A percentile compares a stretch with the other conserved stretches of the same genome.
phyloP scores from a whole-genome alignment of 495 filamentous ascomycete species.

The Sporormia fimetaria region DNA sequence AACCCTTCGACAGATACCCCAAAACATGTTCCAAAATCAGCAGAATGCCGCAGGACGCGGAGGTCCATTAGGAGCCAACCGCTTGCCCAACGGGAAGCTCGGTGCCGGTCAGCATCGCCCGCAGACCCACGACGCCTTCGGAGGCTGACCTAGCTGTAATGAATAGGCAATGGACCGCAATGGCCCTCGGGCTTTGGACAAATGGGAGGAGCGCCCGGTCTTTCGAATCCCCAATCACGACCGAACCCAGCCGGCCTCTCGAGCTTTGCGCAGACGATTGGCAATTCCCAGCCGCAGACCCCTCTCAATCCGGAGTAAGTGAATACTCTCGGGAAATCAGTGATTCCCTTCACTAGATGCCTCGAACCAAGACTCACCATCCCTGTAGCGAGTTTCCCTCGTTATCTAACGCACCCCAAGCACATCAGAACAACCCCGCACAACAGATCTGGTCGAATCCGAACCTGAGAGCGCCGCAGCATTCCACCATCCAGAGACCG shows the following conservation, averaged over 20 bases:
- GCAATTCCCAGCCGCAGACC: conserved; percentile 61
- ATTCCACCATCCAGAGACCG: conserved; percentile 55
- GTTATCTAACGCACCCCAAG: conserved; percentile 58
- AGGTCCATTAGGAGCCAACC: conserved; percentile 15
- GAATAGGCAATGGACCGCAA: conserved; percentile 18
- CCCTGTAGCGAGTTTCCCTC: conserved; percentile 67
- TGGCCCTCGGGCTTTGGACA: conserved; percentile 40
- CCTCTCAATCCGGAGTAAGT: conserved; percentile 77
- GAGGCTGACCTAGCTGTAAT: conserved; percentile 6
- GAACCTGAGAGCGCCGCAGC: conserved; percentile 45
- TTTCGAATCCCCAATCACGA: conserved; percentile 50
- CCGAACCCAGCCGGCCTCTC: conserved; percentile 45
- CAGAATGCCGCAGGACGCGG: conserved; percentile 19
- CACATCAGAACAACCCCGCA: conserved; percentile 45
- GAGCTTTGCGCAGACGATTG: conserved; percentile 75
- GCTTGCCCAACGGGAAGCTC: conserved; percentile 28
- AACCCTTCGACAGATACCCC: conserved; percentile 16
- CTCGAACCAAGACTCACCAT: conserved; percentile 7
- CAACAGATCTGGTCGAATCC: conserved; percentile 59
- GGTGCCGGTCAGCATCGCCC: conserved; percentile 13
- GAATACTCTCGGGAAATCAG: not conserved
- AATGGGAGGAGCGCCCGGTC: conserved; percentile 53
- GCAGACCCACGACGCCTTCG: not conserved
- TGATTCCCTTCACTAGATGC: not conserved
- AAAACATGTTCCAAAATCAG: conserved; percentile 26